Conservation (phyloP, 345 rosid genomes). For the Pugionium dolabratum region DNA sequence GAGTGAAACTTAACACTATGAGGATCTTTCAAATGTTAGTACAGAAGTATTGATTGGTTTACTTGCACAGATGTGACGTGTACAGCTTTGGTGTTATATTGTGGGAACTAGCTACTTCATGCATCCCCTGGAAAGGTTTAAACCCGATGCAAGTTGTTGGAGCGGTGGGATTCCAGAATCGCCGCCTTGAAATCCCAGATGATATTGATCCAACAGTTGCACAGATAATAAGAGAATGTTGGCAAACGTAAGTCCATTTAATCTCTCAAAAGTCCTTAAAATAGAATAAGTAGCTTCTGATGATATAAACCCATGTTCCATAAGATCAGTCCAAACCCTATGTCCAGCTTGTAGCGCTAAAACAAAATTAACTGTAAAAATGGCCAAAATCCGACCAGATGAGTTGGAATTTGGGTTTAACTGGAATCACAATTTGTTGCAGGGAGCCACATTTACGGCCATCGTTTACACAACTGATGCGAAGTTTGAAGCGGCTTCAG, state of each 20-base stretch:
- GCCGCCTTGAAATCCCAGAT: conserved; percentile 81
- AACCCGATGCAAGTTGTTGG: conserved; percentile 99
- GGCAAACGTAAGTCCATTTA: conserved; percentile 72
- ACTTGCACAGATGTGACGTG: conserved; percentile 80
- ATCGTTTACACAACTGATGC: conserved; percentile 76
- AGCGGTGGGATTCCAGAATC: conserved; percentile 96
- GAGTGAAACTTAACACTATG: conserved; percentile 41
- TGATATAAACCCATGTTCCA: neutral
- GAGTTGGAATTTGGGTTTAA: conserved; percentile 6
- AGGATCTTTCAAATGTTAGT: conserved; percentile 4
- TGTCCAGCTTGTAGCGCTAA: conserved; percentile 6
- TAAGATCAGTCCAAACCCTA: neutral
- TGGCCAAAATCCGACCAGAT: neutral
- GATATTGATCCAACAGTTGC: conserved; percentile 70
- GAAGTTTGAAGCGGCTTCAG: conserved; percentile 63
- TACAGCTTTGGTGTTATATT: conserved; percentile 97
- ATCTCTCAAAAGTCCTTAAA: conserved; percentile 3
- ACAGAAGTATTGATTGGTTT: conserved; percentile 23
- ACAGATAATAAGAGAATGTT: conserved; percentile 78
- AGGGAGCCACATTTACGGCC: conserved; percentile 90
- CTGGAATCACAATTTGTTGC: conserved; percentile 28
- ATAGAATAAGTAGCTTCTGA: neutral
- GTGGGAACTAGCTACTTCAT: conserved; percentile 84
- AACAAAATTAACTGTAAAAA: neutral
- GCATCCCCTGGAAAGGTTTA: conserved; percentile 90